Base-by-base conservation (phyloP, 2,329 filamentous ascomycete species). In the Fusarium heterosporum region DNA sequence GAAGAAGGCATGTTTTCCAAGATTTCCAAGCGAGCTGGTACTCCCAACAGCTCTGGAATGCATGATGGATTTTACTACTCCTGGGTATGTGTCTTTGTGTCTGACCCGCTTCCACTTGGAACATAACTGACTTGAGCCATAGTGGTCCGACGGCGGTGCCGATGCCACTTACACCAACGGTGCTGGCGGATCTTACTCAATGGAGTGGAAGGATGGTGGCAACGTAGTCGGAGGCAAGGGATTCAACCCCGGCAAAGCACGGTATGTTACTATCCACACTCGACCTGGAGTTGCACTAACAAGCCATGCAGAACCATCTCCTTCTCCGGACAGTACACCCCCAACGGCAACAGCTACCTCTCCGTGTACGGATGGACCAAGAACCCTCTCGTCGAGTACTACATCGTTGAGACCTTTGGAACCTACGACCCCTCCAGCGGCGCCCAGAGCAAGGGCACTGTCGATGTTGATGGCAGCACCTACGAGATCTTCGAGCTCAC, bases 121-220 rank as follows among this genome's bases (percentile, higher is more conserved):
- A n/a, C 8, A 25, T 17, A 9, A 7, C 42, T 54, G 16, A 55
- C 19, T 41, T 8, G 12, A 19, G 28, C 16, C 16, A 13, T 11
- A 55, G 74, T 84, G 82, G 82, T 82, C 80, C 48, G 81, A 84
- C 42, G 80, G 80, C 7, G 79, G 76, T 50, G 79, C 78, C 13
- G 71, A 70, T 14, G 81, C 82, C 16, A 79, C 75, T 30, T 84
- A 84, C 70, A 81, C 71, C 55, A 85, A 85, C 71, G 77, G 77
- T 4, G 65, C 71, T 5, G 77, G 69, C 8, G 83, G 83, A 4
- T 70, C 75, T 29, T 86, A 85, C 76, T 78, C 56, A 74, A 81
- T 73, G 39, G 41, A 45, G 19, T 87, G 84, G 84, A 70, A 65
- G 42, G 77, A 77, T 51, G 57, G 55, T 16, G 68, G 68, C 13